These are phyloP conservation scores for Lenwebbia sp. DNA, from an alignment of 345 rosid species.

Conservation along the genomic window DNA sequence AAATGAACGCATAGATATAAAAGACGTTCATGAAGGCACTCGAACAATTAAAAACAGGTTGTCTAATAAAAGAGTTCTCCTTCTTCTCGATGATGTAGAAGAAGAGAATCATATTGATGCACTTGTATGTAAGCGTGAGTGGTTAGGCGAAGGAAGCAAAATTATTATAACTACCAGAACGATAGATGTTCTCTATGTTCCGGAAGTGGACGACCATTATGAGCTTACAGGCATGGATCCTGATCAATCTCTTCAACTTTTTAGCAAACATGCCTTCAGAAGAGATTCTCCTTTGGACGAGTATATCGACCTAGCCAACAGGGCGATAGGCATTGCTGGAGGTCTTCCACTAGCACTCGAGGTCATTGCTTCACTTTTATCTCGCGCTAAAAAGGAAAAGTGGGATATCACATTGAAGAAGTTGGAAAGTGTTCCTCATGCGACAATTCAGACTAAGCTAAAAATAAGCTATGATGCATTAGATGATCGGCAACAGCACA, in stretches of 20 bases:
- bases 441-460: accelerated
- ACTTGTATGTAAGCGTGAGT: neutral
- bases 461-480: too few species aligned
- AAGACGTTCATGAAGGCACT: neutral
- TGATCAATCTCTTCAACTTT: neutral
- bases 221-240: neutral
- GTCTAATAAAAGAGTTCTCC: neutral
- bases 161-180: neutral
- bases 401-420: neutral
- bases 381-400: neutral
- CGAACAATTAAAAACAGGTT: neutral
- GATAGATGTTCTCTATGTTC: neutral
- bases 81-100: neutral
- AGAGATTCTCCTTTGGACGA: neutral
- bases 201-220: accelerated
- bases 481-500: too few species aligned
- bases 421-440: neutral
- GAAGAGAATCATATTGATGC: neutral
- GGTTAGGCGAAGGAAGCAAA: neutral
- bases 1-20: too few species aligned
- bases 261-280: neutral
- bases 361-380: neutral
- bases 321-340: neutral
- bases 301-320: neutral
- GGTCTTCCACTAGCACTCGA: neutral